These are phyloP conservation scores for Chaetomium globosum DNA, from an alignment of 2,329 filamentous ascomycete species.

Conservation along the genomic window DNA sequence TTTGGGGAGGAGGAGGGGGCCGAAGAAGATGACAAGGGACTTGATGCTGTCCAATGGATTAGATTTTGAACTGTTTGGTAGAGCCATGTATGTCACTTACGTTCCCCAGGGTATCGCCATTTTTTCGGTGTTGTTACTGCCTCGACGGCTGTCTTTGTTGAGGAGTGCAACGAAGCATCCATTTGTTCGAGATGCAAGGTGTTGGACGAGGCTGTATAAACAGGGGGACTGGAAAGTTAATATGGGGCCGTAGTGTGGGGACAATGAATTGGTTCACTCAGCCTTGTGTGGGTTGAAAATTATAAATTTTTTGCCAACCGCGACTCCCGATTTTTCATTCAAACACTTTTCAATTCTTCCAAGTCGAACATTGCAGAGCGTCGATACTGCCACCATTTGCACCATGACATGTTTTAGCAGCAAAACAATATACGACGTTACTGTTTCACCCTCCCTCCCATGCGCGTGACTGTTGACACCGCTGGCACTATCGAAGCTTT, in stretches of 20 bases:
- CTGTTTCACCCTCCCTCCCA: background rate
- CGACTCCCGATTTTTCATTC: conserved; percentile 30
- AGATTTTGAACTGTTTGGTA: background rate
- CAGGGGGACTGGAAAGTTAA: background rate
- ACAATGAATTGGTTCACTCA: conserved; percentile 12
- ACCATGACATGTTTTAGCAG: background rate
- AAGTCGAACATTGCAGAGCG: background rate
- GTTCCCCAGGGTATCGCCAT: conserved; percentile 51
- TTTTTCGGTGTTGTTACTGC: conserved; percentile 13
- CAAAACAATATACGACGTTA: conserved; percentile 20
- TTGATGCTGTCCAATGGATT: conserved; percentile 48
- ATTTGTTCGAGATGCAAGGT: conserved; percentile 28
- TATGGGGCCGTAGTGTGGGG: conserved; percentile 15
- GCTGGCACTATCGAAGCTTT: conserved; percentile 92
- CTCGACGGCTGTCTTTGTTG: conserved; percentile 15
- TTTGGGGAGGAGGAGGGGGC: conserved; percentile 71
- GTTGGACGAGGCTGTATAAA: conserved; percentile 31
- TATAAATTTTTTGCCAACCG: conserved; percentile 27
- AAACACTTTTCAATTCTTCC: conserved; percentile 15
- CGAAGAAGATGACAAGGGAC: conserved; percentile 64
- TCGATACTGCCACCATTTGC: background rate
- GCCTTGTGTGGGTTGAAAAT: conserved; percentile 24
- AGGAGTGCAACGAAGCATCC: background rate
- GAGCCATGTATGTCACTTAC: conserved; percentile 43
- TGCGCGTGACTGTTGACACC: conserved; percentile 19